Conservation (phyloP, 2,329 filamentous ascomycete genomes). For the Beauveria bassiana region DNA sequence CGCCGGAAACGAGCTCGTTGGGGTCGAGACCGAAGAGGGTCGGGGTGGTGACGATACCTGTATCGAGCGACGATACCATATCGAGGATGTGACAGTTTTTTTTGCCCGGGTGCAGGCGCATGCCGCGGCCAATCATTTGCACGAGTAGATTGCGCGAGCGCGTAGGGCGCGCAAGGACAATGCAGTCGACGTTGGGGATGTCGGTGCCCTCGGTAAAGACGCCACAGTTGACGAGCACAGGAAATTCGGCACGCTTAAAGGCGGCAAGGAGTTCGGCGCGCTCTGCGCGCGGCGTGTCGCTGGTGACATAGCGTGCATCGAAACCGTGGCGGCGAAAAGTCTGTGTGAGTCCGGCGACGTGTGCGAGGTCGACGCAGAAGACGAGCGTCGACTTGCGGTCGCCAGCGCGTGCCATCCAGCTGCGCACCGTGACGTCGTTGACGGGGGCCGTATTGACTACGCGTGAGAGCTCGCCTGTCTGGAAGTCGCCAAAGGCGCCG, state of each 20-base stretch:
- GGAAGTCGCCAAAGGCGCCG: constrained; percentile 65
- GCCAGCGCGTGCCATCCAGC: constrained; percentile 73
- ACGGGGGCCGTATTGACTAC: constrained; percentile 74
- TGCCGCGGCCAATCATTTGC: constrained; percentile 95
- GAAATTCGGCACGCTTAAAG: constrained; percentile 71
- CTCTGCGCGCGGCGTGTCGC: constrained; percentile 63
- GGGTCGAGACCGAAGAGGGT: constrained; percentile 92
- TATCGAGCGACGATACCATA: constrained; percentile 79
- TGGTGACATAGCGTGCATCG: constrained; percentile 81
- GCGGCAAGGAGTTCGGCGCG: constrained; percentile 63
- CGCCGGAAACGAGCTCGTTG: constrained; percentile 62
- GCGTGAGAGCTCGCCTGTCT: constrained; percentile 64
- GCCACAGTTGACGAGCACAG: constrained; percentile 87
- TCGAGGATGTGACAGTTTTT: constrained; percentile 90
- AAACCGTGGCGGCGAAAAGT: constrained; percentile 71
- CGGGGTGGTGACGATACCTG: constrained; percentile 81
- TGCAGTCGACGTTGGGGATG: constrained; percentile 93
- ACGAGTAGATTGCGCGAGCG: constrained; percentile 87
- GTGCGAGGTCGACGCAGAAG: constrained; percentile 86
- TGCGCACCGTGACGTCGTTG: constrained; percentile 77
- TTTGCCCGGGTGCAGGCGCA: constrained; percentile 76
- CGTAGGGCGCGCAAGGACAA: constrained; percentile 80
- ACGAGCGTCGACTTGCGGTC: constrained; percentile 78
- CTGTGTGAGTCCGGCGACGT: constrained; percentile 67
- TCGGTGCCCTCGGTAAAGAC: constrained; percentile 97